Base-by-base conservation (phyloP, 441 rosid genomes). In the Gossypium trilobum region DNA sequence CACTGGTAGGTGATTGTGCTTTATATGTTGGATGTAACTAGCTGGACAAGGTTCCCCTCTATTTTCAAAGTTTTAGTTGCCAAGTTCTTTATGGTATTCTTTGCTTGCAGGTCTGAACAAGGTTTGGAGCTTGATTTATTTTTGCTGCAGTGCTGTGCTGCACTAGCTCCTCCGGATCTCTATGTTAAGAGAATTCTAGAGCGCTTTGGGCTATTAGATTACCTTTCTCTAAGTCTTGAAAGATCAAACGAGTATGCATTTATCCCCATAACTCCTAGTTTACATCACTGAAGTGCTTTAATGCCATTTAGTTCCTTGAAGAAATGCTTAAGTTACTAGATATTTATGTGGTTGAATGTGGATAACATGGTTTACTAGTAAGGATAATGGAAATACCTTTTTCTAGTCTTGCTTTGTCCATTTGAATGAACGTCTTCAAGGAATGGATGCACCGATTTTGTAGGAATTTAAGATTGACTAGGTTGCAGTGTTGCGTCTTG, bases 101-200 rank as follows among this genome's bases (percentile, higher is more conserved):
- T 68, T 20, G 33, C 48, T 74, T 81, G 76, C 95, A 95, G 99
- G 99, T 84, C 95, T 61, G 98, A 90, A 72, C 96, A 86, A 83
- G 97, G 97, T 66, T 87, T 93, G 81, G 98, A 95, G 81, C 91
- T 87, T 79, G 99, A 95, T 89, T 91, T 95, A 68, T 93, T 95
- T 83, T 85, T 95, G 86, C 80, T 95, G 81, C 99, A 95, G 78
- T 95, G 89, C 84, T 93, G 99, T 89, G 99, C 94, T 76, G 96
- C 97, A 17, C 77, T 95, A 82, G 97, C 97, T 83, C 97, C 97
- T 2, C 86, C 96, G 64, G 97, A 93, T 84, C 88, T 83, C 68
- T 92, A 75, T 82, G 87, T 95, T 74, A 76, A 68, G 46, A 88
- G 88, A 82, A 80, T 93, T 79, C 57, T 93, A 22, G 89, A 85